Percentiles rank a stretch among this genome's conserved stretches.
These are phyloP conservation scores for Globisporangium recalcitrans DNA, from an alignment of 352 stramenopile species.

Conservation along the genomic window DNA sequence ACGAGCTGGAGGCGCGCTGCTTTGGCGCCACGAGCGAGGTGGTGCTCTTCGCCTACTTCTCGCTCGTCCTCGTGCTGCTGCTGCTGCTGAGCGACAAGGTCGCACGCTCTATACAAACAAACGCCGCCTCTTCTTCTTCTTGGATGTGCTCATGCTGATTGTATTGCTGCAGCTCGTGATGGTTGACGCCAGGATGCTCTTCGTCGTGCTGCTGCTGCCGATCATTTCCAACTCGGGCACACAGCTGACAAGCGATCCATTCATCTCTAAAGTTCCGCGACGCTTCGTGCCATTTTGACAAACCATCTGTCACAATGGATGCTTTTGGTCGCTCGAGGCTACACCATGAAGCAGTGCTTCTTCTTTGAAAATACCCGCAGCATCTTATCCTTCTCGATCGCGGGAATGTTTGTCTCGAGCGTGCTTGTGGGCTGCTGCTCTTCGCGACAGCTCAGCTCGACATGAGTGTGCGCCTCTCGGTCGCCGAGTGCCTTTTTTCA, in stretches of 20 bases:
- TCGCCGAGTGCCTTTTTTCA: slow-evolving; percentile 87
- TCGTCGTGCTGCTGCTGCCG: slow-evolving; percentile 87
- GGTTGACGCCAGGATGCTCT: slow-evolving; percentile 91
- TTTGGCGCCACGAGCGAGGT: slow-evolving; percentile 41
- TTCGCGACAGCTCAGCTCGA: slow-evolving; percentile 58
- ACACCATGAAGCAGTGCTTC: slow-evolving; percentile 87
- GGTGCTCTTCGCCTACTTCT: slow-evolving; percentile 64
- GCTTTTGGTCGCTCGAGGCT: slow-evolving; percentile 26
- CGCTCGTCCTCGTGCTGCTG: slow-evolving; percentile 60
- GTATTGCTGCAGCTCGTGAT: slow-evolving; percentile 48
- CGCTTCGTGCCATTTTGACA: background rate
- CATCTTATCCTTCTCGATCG: slow-evolving; percentile 87
- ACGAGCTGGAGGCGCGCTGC: slow-evolving; percentile 21
- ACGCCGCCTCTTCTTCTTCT: background rate
- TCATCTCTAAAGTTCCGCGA: background rate
- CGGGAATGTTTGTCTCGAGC: slow-evolving; percentile 88
- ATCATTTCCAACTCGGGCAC: slow-evolving; percentile 93
- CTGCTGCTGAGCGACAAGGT: slow-evolving; percentile 78
- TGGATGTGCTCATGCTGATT: background rate
- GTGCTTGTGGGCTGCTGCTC: slow-evolving; percentile 75
- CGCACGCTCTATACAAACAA: slow-evolving; percentile 11
- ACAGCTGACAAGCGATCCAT: background rate
- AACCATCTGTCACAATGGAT: background rate
- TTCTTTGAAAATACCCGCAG: slow-evolving; percentile 90
- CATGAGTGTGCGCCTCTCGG: slow-evolving; percentile 62